Evolutionary conservation across 805 yeast genomes (phyloP).

Genomic region (Wickerhamiella lipophila): DNA sequence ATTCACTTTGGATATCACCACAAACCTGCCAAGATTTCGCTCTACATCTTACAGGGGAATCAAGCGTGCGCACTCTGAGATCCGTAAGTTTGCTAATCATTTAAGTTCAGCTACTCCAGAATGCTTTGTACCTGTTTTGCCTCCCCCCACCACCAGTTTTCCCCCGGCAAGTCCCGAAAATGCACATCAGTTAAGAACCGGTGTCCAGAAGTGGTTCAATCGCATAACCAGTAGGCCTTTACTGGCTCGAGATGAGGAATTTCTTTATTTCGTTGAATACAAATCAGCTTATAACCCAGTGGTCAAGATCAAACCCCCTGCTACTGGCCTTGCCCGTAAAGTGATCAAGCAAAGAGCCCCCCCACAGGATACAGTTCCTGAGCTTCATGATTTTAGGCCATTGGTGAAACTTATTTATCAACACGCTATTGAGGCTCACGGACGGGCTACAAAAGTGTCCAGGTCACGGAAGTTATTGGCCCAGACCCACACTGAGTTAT

Average conservation of each 20-base stretch:
- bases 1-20: slow-evolving; percentile 52
- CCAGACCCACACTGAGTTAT: slow-evolving; percentile 44
- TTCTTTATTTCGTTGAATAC: slow-evolving; percentile 69
- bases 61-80: slow-evolving; percentile 69
- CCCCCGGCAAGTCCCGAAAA: slow-evolving; percentile 83
- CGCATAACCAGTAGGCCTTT: slow-evolving; percentile 63
- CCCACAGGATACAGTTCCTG: slow-evolving; percentile 77
- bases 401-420: slow-evolving; percentile 64
- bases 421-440: slow-evolving; percentile 37
- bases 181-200: slow-evolving; percentile 38
- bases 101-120: slow-evolving; percentile 74
- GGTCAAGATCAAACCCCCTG: slow-evolving; percentile 48
- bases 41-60: slow-evolving; percentile 57
- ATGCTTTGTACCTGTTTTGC: slow-evolving; percentile 84
- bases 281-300: slow-evolving; percentile 57
- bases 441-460: slow-evolving; percentile 46
- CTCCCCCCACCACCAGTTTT: slow-evolving; percentile 58
- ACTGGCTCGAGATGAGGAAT: slow-evolving; percentile 75
- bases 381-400: slow-evolving; percentile 77
- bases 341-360: slow-evolving; percentile 85
- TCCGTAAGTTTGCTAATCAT: slow-evolving; percentile 62
- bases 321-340: slow-evolving; percentile 77
- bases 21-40: slow-evolving; percentile 66
- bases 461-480: slow-evolving; percentile 38
- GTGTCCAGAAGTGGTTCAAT: slow-evolving; percentile 78